These are phyloP conservation scores for Aegilops speltoides DNA, from an alignment of 176 grass and related monocot genomes.

Conservation along the genomic window DNA sequence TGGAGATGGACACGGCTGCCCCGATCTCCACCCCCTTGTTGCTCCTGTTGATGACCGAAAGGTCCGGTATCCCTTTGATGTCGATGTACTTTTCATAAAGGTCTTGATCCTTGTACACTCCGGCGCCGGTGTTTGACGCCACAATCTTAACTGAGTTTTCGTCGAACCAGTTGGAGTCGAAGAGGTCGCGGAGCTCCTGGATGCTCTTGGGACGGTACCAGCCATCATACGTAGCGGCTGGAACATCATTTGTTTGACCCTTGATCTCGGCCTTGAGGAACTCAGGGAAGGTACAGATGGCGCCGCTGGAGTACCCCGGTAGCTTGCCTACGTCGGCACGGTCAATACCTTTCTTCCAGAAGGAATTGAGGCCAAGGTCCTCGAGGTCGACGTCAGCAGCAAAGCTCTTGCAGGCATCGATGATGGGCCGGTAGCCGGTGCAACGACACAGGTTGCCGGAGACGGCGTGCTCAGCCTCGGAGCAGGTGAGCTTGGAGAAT, in stretches of 20 bases:
- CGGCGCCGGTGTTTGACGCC: constrained; percentile 70
- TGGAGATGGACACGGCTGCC: constrained; percentile 66
- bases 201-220: constrained; percentile 66
- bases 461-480: constrained; percentile 67
- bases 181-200: constrained; percentile 48
- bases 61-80: constrained; percentile 61
- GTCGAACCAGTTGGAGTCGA: constrained; percentile 39
- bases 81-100: constrained; percentile 61
- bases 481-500: constrained; percentile 70
- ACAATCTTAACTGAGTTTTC: constrained; percentile 60
- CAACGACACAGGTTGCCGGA: constrained; percentile 84
- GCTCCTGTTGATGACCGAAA: constrained; percentile 47
- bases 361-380: constrained; percentile 80
- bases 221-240: background rate
- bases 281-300: constrained; percentile 63
- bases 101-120: constrained; percentile 74
- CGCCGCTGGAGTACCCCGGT: constrained; percentile 33
- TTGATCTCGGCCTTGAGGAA: constrained; percentile 82
- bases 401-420: constrained; percentile 88
- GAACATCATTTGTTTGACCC: background rate
- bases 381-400: constrained; percentile 71
- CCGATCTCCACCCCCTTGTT: constrained; percentile 63
- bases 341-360: constrained; percentile 63
- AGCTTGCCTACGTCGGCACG: constrained; percentile 31
- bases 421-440: constrained; percentile 75